These are phyloP conservation scores for Dysphania ambrosioides DNA, from an alignment of 148 eudicot genomes.

Conservation along the genomic window DNA sequence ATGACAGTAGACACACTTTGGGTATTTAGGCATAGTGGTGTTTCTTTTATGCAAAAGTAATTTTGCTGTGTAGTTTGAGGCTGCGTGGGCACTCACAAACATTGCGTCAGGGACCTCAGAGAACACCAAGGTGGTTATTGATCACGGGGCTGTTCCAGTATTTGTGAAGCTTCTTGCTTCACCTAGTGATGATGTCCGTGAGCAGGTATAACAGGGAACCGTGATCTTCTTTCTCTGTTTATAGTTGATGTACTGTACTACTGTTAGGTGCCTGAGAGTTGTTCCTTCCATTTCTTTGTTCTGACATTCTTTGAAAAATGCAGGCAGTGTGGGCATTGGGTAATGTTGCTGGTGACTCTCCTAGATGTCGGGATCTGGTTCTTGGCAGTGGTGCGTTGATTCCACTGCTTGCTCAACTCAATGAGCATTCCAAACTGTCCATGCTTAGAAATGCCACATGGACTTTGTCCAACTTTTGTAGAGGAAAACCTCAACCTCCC, in stretches of 20 bases:
- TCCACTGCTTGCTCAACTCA: conserved; percentile 61
- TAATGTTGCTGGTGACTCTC: conserved; percentile 84
- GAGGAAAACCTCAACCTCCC: conserved; percentile 80
- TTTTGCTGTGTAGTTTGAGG: conserved; percentile 53
- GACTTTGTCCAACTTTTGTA: conserved; percentile 76
- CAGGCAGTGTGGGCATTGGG: conserved; percentile 89
- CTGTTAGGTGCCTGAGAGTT: neutral
- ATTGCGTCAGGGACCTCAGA: conserved; percentile 86
- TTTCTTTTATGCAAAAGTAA: neutral
- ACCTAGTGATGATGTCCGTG: conserved; percentile 84
- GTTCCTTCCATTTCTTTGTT: neutral
- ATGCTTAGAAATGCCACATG: conserved; percentile 89
- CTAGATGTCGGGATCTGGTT: conserved; percentile 76
- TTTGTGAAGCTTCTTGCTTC: conserved; percentile 81
- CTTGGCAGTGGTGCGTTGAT: conserved; percentile 59
- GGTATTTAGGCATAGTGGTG: neutral
- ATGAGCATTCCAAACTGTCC: conserved; percentile 71
- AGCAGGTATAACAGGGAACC: conserved; percentile 46
- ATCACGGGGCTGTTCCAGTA: conserved; percentile 79
- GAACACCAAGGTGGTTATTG: conserved; percentile 72
- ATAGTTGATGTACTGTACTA: neutral
- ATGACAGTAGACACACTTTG: too few relatives aligned
- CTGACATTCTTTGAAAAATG: neutral
- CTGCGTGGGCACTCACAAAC: conserved; percentile 89
- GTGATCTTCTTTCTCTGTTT: neutral